phyloP scores from a whole-genome alignment of 2,329 filamentous ascomycete species.

The Colletotrichum tofieldiae region DNA sequence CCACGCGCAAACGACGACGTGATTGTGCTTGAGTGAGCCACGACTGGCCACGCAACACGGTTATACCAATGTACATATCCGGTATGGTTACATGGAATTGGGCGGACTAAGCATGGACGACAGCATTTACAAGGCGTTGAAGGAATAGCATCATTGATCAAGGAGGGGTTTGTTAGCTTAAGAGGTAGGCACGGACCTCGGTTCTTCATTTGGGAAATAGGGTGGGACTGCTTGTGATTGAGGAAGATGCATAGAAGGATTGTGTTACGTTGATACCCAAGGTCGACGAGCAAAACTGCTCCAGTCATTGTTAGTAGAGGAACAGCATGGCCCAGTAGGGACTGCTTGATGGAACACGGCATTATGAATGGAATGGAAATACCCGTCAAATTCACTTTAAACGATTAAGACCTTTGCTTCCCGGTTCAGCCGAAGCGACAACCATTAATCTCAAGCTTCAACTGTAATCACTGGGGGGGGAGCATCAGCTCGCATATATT shows the following conservation, averaged over 20 bases:
- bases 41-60: not conserved
- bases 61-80: not conserved
- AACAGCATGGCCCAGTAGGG: not conserved
- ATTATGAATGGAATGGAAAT: not conserved
- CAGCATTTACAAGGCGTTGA: conserved; percentile 16
- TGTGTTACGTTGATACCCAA: conserved; percentile 20
- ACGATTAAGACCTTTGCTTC: not conserved
- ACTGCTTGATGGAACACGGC: not conserved
- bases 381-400: not conserved
- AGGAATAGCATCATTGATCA: not conserved
- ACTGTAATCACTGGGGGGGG: not conserved
- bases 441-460: not conserved
- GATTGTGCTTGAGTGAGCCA: conserved; percentile 52
- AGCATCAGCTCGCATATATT: not conserved
- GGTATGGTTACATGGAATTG: not conserved
- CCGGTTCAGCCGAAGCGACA: not conserved
- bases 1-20: conserved; percentile 48
- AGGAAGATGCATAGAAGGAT: not conserved
- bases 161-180: not conserved
- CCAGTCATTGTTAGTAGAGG: not conserved
- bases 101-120: not conserved
- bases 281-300: conserved; percentile 5
- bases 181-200: not conserved
- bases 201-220: not conserved
- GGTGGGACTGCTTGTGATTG: not conserved